These are phyloP conservation scores for Penstemon barbatus DNA, from an alignment of 257 asterid genomes.

Conservation along the genomic window DNA sequence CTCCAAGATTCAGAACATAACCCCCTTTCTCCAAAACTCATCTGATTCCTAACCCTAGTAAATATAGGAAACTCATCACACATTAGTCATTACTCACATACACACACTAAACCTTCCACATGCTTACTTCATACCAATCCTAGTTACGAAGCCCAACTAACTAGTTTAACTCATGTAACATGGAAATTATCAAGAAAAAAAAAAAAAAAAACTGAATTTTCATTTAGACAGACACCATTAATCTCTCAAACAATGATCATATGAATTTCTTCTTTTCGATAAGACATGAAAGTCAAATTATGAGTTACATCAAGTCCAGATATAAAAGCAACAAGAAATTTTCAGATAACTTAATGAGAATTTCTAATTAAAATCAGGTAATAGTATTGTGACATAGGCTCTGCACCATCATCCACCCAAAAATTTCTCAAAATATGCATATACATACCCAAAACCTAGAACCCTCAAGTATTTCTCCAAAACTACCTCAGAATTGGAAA, in stretches of 20 bases:
- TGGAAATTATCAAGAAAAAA: background rate
- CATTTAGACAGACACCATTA: slow-evolving; percentile 1
- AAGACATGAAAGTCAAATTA: slow-evolving; percentile 2
- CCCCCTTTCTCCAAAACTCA: too few species aligned
- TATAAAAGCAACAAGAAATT: background rate
- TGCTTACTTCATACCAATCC: too few species aligned
- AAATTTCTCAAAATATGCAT: too few species aligned
- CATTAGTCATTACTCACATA: too few species aligned
- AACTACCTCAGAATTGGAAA: slow-evolving; percentile 33
- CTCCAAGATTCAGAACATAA: too few species aligned
- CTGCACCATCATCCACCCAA: background rate
- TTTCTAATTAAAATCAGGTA: background rate
- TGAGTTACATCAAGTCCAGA: background rate
- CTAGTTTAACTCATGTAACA: too few species aligned
- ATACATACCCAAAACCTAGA: background rate
- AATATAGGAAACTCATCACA: too few species aligned
- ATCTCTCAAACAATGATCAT: background rate
- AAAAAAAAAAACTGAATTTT: background rate
- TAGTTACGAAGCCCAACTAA: too few species aligned
- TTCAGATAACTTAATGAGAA: background rate
- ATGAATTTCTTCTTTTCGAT: background rate
- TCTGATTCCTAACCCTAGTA: too few species aligned
- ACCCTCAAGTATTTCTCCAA: slow-evolving; percentile 23
- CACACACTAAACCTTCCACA: too few species aligned
- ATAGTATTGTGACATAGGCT: background rate